Conservation (phyloP, 2,329 filamentous ascomycete species). For the Colletotrichum coccodes region DNA sequence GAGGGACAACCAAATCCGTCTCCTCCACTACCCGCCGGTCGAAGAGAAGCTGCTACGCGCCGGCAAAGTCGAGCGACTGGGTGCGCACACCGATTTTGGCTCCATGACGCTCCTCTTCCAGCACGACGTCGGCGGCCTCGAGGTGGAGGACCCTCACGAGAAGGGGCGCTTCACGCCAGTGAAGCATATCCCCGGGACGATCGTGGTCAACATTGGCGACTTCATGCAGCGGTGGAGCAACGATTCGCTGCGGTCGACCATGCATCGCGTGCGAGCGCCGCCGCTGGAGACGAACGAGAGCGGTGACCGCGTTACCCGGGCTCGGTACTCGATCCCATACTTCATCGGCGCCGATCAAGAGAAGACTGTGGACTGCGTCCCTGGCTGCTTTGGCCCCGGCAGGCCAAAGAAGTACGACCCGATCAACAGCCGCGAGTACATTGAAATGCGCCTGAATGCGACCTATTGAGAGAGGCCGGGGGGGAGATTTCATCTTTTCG, state of each 20-base stretch:
- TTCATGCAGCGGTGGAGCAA: conserved; percentile 52
- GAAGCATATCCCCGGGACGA: conserved; percentile 42
- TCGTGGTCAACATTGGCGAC: conserved; percentile 52
- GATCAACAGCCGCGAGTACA: conserved; percentile 40
- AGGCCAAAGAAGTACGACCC: conserved; percentile 62
- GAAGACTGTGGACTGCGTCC: conserved; percentile 61
- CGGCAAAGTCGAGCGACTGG: conserved; percentile 29
- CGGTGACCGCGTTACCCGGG: conserved; percentile 53
- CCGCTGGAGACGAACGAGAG: conserved; percentile 33
- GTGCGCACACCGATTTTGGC: conserved; percentile 47
- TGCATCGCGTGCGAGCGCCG: conserved; percentile 39
- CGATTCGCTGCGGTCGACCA: conserved; percentile 44
- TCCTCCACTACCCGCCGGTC: conserved; percentile 63
- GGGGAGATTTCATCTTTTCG: not conserved
- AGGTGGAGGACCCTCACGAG: conserved; percentile 52
- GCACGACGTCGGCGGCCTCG: conserved; percentile 54
- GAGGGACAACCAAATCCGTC: conserved; percentile 67
- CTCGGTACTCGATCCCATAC: conserved; percentile 69
- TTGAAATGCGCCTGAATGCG: conserved; percentile 40
- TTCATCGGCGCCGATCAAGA: conserved; percentile 63
- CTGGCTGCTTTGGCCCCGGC: conserved; percentile 52
- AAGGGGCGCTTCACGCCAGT: conserved; percentile 45
- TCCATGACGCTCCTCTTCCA: conserved; percentile 60
- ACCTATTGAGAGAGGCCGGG: conserved; percentile 19
- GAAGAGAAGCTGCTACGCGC: conserved; percentile 41